Evolutionary conservation across 2,329 filamentous ascomycete species (phyloP).

Genomic region (Diaporthe vaccinii): DNA sequence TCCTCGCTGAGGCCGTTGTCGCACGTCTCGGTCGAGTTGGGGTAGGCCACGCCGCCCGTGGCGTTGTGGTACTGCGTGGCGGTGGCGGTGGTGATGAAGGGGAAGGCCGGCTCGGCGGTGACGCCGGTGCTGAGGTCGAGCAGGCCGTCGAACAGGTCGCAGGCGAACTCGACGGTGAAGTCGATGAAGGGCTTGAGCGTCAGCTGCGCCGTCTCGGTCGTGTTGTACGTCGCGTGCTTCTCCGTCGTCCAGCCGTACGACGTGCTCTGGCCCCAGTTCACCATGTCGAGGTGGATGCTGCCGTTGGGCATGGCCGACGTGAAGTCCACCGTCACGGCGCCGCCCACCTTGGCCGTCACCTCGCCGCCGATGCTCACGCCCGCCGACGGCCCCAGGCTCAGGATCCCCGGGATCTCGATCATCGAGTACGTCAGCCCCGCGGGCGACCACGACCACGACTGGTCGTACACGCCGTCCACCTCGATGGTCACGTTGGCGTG

Average conservation of each 20-base stretch:
- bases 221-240: conserved; percentile 25
- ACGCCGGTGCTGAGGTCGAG: conserved; percentile 40
- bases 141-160: conserved; percentile 37
- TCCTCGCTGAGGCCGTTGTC: conserved; percentile 37
- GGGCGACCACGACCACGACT: conserved; percentile 41
- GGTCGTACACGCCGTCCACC: conserved; percentile 40
- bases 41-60: conserved; percentile 24
- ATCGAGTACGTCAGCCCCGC: conserved; percentile 40
- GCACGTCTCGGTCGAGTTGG: conserved; percentile 36
- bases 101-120: conserved; percentile 39
- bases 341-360: conserved; percentile 25
- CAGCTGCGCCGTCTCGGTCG: conserved; percentile 34
- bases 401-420: conserved; percentile 42
- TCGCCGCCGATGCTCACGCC: conserved; percentile 37
- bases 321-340: conserved; percentile 27
- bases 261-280: conserved; percentile 35
- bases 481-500: conserved; percentile 43
- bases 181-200: conserved; percentile 36
- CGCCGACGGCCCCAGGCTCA: conserved; percentile 39
- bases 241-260: conserved; percentile 33
- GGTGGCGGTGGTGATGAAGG: conserved; percentile 37
- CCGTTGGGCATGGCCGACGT: conserved; percentile 38
- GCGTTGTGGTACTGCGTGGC: conserved; percentile 37
- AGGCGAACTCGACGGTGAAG: conserved; percentile 41
- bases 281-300: conserved; percentile 39